Conservation (phyloP, 2,329 filamentous ascomycete species). For the Cercospora janseana region DNA sequence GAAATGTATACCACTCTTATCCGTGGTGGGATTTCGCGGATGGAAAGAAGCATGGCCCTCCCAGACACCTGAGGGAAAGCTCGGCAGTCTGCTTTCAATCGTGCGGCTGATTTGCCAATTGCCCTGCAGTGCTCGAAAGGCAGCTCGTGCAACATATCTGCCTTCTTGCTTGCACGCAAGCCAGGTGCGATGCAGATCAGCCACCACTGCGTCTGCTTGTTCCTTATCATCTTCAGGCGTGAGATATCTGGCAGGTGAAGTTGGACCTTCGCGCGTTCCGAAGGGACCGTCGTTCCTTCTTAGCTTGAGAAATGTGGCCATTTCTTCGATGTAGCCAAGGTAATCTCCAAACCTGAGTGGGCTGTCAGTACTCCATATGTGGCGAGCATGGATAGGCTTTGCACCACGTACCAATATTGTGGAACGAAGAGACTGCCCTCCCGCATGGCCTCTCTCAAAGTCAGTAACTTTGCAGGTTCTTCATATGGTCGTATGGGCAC, state of each 20-base stretch:
- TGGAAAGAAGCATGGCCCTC: slow-evolving; percentile 34
- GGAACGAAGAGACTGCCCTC: slow-evolving; percentile 50
- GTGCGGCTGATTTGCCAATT: slow-evolving; percentile 33
- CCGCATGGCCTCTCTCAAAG: slow-evolving; percentile 49
- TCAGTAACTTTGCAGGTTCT: slow-evolving; percentile 49
- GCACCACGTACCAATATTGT: slow-evolving; percentile 60
- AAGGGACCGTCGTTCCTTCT: slow-evolving; percentile 42
- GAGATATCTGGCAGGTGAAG: slow-evolving; percentile 38
- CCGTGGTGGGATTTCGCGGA: slow-evolving; percentile 31
- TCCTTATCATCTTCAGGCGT: slow-evolving; percentile 33
- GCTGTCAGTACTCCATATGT: background rate
- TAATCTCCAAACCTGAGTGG: slow-evolving; percentile 70
- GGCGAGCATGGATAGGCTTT: background rate
- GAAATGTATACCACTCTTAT: slow-evolving; percentile 25
- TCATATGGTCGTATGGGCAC: slow-evolving; percentile 26
- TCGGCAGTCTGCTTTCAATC: slow-evolving; percentile 30
- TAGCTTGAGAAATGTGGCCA: slow-evolving; percentile 60
- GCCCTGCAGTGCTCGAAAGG: slow-evolving; percentile 37
- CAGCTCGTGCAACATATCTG: slow-evolving; percentile 32
- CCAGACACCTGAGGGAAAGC: slow-evolving; percentile 32
- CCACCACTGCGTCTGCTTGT: slow-evolving; percentile 48
- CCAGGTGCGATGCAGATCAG: slow-evolving; percentile 44
- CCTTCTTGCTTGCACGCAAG: slow-evolving; percentile 27
- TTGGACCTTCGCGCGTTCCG: slow-evolving; percentile 51
- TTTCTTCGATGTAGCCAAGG: slow-evolving; percentile 69